Base-by-base conservation (phyloP, 2,329 filamentous ascomycete species). In the Sporothrix euskadiensis region DNA sequence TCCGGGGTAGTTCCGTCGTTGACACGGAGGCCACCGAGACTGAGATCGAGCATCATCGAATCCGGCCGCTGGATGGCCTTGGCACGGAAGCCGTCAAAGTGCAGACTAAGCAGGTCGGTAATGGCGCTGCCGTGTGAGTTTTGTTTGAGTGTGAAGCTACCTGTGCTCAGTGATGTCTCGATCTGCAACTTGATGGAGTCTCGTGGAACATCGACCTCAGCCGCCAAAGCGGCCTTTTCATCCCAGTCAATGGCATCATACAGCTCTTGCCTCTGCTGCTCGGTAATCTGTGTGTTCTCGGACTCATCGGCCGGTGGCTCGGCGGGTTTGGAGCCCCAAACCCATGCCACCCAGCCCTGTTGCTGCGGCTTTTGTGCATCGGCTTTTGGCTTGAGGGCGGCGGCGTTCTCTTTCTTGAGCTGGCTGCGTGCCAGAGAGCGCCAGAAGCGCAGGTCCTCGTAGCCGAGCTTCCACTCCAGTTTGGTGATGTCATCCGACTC, bases 171-270 rank as follows among this genome's bases (percentile, higher is more conserved):
- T 72, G 93, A 95, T 69, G 96, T 91, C 80, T 98, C 94, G 68
- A 99, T 85, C 80, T 98, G 93, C 81, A 98, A 86, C 82, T 98
- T 98, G 78, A 99, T 87, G 10, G 94, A 94, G 78, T 99, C 96
- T 71, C 93, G 89, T 0, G 97, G 97, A 44, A 94, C 86, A 77
- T 99, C 96, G 3, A 99, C 91, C 57, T 92, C 91, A 77, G 97
- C 94, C 0, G 94, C 87, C 54, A 99, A 87, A 1, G 92, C 93
- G 74, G 94, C 91, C 84, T 98, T 98, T 82, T 99, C 96, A 75
- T 99, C 93, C 91, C 95, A 99, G 78, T 98, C 96, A 78, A 99
- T 99, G 69, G 94, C 97, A 77, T 97, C 92, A 81, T 98, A 99
- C 10, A 99, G 88, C 82, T 99, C 95, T 80, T 98, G 94, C 57